Evolutionary conservation across 768 basidiomycete genomes (phyloP).

Genomic region (Crassisporium funariophilum): DNA sequence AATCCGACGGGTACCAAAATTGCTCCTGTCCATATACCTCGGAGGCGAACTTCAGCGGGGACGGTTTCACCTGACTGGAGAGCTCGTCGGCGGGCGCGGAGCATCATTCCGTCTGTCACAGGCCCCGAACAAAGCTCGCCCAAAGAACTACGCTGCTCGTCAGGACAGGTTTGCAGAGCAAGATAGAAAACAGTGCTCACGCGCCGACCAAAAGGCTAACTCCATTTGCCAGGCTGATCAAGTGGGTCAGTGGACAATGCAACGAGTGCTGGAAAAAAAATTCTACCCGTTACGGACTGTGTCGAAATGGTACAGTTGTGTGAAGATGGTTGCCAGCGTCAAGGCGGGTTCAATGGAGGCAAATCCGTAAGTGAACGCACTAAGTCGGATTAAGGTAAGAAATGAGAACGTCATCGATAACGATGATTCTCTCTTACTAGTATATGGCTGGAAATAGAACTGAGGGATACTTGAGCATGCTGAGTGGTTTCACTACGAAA

Average conservation of each 20-base stretch:
- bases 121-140: conserved; percentile 40
- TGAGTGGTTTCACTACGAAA: conserved; percentile 35
- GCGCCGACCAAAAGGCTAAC: conserved; percentile 38
- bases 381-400: conserved; percentile 4
- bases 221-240: conserved; percentile 35
- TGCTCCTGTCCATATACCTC: conserved; percentile 42
- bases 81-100: conserved; percentile 31
- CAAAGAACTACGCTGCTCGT: conserved; percentile 22
- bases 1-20: conserved; percentile 36
- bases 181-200: conserved; percentile 19
- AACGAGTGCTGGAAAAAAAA: not conserved
- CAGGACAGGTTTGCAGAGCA: not conserved
- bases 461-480: conserved; percentile 44
- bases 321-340: conserved; percentile 39
- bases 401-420: not conserved
- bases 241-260: not conserved
- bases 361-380: conserved; percentile 39
- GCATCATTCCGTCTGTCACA: conserved; percentile 38
- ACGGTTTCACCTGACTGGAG: conserved; percentile 25
- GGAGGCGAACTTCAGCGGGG: conserved; percentile 36
- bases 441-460: conserved; percentile 38
- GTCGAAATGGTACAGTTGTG: conserved; percentile 39
- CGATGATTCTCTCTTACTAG: conserved; percentile 27
- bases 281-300: conserved; percentile 38
- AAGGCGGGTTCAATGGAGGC: conserved; percentile 43